Evolutionary conservation across 352 stramenopile genomes (phyloP).

Genomic region (Phytopythium oedochilum): DNA sequence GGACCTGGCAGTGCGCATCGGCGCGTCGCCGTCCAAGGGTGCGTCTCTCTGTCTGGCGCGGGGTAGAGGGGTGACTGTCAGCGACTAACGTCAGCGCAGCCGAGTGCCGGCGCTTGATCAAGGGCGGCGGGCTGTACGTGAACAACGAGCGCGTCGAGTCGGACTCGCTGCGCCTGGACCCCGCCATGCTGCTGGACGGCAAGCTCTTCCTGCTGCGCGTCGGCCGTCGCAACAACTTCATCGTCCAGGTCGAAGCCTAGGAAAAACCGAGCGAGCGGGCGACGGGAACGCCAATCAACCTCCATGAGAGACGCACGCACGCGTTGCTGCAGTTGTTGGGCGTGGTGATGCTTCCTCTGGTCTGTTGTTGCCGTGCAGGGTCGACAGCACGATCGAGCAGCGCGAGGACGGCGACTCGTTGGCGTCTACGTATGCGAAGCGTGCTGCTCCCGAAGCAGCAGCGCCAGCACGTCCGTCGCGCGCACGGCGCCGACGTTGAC

Average conservation of each 20-base stretch:
- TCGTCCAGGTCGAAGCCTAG: slow-evolving; percentile 45
- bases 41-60: too few relatives aligned
- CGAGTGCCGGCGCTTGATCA: slow-evolving; percentile 94
- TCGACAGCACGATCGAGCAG: too few relatives aligned
- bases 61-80: neutral
- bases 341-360: neutral
- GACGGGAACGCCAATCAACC: neutral
- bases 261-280: neutral
- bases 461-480: slow-evolving; percentile 39
- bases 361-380: neutral
- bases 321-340: neutral
- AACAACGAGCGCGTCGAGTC: slow-evolving; percentile 85
- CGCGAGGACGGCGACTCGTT: neutral
- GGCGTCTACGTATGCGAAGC: slow-evolving; percentile 7
- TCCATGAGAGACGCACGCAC: neutral
- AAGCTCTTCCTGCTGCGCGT: slow-evolving; percentile 67
- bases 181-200: slow-evolving; percentile 53
- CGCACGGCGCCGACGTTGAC: slow-evolving; percentile 31
- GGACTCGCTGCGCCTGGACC: slow-evolving; percentile 28
- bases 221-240: slow-evolving; percentile 79
- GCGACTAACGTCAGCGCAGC: slow-evolving; percentile 35
- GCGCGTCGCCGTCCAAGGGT: slow-evolving; percentile 91
- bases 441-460: slow-evolving; percentile 54
- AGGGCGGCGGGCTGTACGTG: slow-evolving; percentile 93
- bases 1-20: slow-evolving; percentile 89